Conservation (phyloP, 768 basidiomycete species). For the Collybiopsis confluens region DNA sequence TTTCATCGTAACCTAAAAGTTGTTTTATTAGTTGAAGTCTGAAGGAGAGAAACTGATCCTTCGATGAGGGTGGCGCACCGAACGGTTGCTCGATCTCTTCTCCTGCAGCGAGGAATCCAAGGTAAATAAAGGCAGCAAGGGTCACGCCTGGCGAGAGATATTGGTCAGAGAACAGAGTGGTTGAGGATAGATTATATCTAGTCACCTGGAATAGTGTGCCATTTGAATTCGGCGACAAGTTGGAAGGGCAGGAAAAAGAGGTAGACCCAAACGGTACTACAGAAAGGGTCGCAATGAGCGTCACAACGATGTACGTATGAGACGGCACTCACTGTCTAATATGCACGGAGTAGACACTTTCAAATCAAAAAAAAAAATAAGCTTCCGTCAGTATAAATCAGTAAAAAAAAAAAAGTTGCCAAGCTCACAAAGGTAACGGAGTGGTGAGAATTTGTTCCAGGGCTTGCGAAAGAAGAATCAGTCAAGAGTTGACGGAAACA, state of each 20-base stretch:
- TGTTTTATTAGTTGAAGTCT: too few relatives aligned
- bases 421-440: slow-evolving; percentile 60
- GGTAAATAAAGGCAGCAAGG: slow-evolving; percentile 66
- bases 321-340: slow-evolving; percentile 30
- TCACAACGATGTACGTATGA: neutral
- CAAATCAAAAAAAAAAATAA: neutral
- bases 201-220: slow-evolving; percentile 50
- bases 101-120: slow-evolving; percentile 72
- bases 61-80: slow-evolving; percentile 30
- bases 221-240: slow-evolving; percentile 55
- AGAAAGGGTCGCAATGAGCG: neutral
- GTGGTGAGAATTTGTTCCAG: slow-evolving; percentile 61
- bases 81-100: slow-evolving; percentile 71
- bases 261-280: slow-evolving; percentile 65
- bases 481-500: neutral
- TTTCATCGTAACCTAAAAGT: slow-evolving; percentile 18
- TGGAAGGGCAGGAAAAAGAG: slow-evolving; percentile 79
- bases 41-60: neutral
- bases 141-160: slow-evolving; percentile 38
- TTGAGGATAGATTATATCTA: too few relatives aligned
- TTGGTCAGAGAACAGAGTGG: too few relatives aligned
- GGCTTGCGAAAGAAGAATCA: slow-evolving; percentile 25
- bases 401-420: neutral
- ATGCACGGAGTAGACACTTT: slow-evolving; percentile 59
- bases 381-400: slow-evolving; percentile 2